A percentile compares a stretch with the other conserved stretches of the same genome.
These are phyloP conservation scores for Stromatinia cepivora DNA, from an alignment of 2,329 filamentous ascomycete species.

Conservation along the genomic window DNA sequence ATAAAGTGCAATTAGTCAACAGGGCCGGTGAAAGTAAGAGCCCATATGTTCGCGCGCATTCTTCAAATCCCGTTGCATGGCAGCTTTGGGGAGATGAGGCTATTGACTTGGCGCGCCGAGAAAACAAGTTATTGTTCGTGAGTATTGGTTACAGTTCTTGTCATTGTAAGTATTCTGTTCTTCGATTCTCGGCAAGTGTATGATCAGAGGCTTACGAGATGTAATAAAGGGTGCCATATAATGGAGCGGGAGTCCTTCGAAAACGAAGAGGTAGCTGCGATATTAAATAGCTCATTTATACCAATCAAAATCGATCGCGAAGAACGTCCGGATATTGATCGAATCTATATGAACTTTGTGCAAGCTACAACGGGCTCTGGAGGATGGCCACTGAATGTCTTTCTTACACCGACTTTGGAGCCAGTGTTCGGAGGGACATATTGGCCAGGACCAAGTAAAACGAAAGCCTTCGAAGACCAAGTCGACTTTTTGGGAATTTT, in stretches of 20 bases:
- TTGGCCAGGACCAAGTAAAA: conserved; percentile 63
- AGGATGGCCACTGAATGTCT: conserved; percentile 96
- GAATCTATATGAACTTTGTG: conserved; percentile 98
- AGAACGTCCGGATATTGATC: conserved; percentile 89
- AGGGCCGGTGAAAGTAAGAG: conserved; percentile 61
- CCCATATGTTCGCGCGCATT: conserved; percentile 72
- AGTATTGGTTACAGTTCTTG: conserved; percentile 95
- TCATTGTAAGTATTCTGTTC: conserved; percentile 66
- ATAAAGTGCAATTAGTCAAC: conserved; percentile 48
- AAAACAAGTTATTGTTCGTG: conserved; percentile 88
- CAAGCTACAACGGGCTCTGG: conserved; percentile 88
- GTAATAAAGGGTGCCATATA: conserved; percentile 70
- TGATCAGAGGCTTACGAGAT: not conserved
- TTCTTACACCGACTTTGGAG: conserved; percentile 87
- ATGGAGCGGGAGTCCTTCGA: conserved; percentile 93
- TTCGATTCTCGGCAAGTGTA: not conserved
- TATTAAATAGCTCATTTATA: conserved; percentile 85
- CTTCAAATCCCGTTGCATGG: conserved; percentile 84
- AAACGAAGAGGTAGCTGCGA: conserved; percentile 73
- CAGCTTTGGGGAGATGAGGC: conserved; percentile 81
- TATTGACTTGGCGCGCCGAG: conserved; percentile 71
- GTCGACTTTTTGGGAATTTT: conserved; percentile 83
- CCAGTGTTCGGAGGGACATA: conserved; percentile 97
- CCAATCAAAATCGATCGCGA: conserved; percentile 93
- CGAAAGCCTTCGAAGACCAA: conserved; percentile 51